Percentiles rank a stretch among this genome's conserved stretches.
These are phyloP conservation scores for Yamadazyma dushanensis DNA, from an alignment of 1,139 yeast species.

Conservation along the genomic window DNA sequence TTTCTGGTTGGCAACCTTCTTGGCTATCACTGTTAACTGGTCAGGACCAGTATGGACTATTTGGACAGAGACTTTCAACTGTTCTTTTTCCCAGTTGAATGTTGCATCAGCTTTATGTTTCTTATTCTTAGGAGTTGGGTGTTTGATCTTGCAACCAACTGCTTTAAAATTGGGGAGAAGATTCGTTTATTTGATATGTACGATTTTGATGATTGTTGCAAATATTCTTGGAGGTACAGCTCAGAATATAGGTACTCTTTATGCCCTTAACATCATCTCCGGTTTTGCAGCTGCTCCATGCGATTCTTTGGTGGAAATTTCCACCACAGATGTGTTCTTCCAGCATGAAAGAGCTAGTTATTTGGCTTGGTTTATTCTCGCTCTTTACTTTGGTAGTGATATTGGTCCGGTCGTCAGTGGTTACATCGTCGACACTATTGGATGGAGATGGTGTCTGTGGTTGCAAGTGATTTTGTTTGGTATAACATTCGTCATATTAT, in stretches of 20 bases:
- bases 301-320: constrained; percentile 49
- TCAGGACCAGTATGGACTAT: constrained; percentile 41
- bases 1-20: constrained; percentile 38
- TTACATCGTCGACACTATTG: constrained; percentile 36
- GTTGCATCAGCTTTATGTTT: constrained; percentile 34
- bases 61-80: constrained; percentile 35
- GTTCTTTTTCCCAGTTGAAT: constrained; percentile 28
- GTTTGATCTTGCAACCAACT: constrained; percentile 41
- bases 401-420: constrained; percentile 50
- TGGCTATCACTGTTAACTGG: constrained; percentile 44
- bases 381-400: constrained; percentile 44
- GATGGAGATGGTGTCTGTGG: constrained; percentile 51
- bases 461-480: constrained; percentile 50
- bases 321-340: constrained; percentile 49
- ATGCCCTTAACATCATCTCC: constrained; percentile 31
- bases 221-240: constrained; percentile 38
- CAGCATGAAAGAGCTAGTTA: constrained; percentile 48
- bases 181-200: constrained; percentile 35
- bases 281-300: constrained; percentile 54
- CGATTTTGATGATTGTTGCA: constrained; percentile 32
- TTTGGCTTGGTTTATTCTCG: constrained; percentile 39
- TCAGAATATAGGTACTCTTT: constrained; percentile 24
- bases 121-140: constrained; percentile 40
- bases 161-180: constrained; percentile 44
- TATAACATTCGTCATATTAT: constrained; percentile 40